Conservation (phyloP, 352 stramenopile genomes). For the Pythium periplocum region DNA sequence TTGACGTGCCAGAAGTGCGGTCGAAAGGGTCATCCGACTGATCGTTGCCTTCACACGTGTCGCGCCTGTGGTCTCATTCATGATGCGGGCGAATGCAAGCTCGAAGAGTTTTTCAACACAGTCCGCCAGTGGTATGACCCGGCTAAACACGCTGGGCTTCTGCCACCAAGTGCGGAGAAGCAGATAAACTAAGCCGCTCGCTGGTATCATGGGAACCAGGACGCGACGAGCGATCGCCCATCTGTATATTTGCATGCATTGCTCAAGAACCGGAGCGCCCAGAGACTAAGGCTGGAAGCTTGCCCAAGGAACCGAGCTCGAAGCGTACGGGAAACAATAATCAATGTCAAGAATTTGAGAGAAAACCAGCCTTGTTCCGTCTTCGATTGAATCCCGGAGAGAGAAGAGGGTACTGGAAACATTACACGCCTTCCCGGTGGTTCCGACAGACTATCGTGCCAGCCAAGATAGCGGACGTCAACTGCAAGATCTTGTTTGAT, state of each 20-base stretch:
- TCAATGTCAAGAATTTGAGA: constrained; percentile 2
- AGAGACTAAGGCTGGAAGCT: too few relatives aligned
- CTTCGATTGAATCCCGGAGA: constrained; percentile 7
- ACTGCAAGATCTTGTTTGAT: constrained; percentile 2
- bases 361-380: not conserved
- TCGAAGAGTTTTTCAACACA: constrained; percentile 5
- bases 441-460: constrained; percentile 7
- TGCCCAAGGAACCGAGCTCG: not conserved
- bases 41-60: constrained; percentile 3
- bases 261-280: too few relatives aligned
- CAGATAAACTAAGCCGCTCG: constrained; percentile 8
- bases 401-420: constrained; percentile 8
- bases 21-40: constrained; percentile 6
- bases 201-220: constrained; percentile 3
- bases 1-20: constrained; percentile 5
- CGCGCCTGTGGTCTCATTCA: constrained; percentile 3
- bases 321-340: not conserved
- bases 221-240: constrained; percentile 4
- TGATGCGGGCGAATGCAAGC: constrained; percentile 2
- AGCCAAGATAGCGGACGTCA: constrained; percentile 1
- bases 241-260: constrained; percentile 7
- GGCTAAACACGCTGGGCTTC: constrained; percentile 3
- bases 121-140: constrained; percentile 5
- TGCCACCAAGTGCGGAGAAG: constrained; percentile 6
- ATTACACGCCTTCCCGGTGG: constrained; percentile 1